These are phyloP conservation scores for Lachancea quebecensis DNA, from an alignment of 805 yeast genomes.

Conservation along the genomic window DNA sequence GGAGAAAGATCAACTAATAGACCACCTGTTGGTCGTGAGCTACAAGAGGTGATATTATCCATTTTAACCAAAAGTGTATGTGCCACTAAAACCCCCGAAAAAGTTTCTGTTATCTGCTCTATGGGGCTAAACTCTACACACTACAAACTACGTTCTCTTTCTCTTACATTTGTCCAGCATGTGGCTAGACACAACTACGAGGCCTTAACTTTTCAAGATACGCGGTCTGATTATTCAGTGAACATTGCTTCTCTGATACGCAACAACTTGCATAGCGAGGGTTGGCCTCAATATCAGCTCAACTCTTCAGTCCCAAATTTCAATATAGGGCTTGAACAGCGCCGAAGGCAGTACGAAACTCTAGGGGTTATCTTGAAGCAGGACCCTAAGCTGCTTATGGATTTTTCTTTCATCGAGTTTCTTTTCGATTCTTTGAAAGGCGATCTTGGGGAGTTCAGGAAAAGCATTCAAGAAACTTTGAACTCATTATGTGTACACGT, in stretches of 20 bases:
- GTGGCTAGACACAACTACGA: slow-evolving; percentile 34
- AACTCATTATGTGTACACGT: slow-evolving; percentile 50
- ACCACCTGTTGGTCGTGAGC: slow-evolving; percentile 46
- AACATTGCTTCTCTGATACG: slow-evolving; percentile 48
- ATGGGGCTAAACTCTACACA: slow-evolving; percentile 52
- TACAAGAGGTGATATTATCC: slow-evolving; percentile 52
- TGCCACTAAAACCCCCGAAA: slow-evolving; percentile 37
- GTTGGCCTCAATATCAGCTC: slow-evolving; percentile 49
- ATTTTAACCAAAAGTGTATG: slow-evolving; percentile 45
- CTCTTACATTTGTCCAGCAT: slow-evolving; percentile 62
- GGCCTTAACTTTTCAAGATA: slow-evolving; percentile 2
- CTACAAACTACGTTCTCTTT: slow-evolving; percentile 46
- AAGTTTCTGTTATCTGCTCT: slow-evolving; percentile 45
- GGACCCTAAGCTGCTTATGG: slow-evolving; percentile 37
- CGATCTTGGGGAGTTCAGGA: slow-evolving; percentile 55
- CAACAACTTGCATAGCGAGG: slow-evolving; percentile 46
- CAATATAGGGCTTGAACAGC: slow-evolving; percentile 37
- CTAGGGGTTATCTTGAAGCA: slow-evolving; percentile 58
- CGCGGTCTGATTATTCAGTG: slow-evolving; percentile 29
- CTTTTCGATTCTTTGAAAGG: slow-evolving; percentile 61
- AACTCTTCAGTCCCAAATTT: slow-evolving; percentile 31
- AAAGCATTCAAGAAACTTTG: slow-evolving; percentile 66
- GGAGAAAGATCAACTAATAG: slow-evolving; percentile 39
- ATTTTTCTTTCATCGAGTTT: slow-evolving; percentile 52
- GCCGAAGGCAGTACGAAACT: slow-evolving; percentile 70